Evolutionary conservation across 495 filamentous ascomycete genomes (phyloP).

Genomic region (Chaetomium cochliodes): DNA sequence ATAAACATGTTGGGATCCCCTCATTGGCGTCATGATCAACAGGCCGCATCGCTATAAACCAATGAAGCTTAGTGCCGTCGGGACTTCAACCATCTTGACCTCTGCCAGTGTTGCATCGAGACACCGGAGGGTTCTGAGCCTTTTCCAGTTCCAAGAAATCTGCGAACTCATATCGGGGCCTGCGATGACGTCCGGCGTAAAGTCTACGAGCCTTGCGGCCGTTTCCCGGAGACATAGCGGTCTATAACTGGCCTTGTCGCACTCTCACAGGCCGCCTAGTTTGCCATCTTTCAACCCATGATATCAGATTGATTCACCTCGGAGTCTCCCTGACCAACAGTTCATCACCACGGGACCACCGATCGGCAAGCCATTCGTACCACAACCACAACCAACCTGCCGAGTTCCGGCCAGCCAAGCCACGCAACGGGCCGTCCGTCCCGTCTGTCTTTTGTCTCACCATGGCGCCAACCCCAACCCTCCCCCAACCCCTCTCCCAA

Average conservation of each 20-base stretch:
- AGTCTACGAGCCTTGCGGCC: no score
- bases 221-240: background rate
- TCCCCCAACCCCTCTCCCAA: slow-evolving; percentile 12
- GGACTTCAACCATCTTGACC: background rate
- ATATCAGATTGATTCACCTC: background rate
- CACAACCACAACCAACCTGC: background rate
- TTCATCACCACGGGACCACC: background rate
- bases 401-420: background rate
- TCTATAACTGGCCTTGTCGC: slow-evolving; percentile 1
- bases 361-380: background rate
- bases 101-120: background rate
- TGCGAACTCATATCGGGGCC: background rate
- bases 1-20: background rate
- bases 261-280: background rate
- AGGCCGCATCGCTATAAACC: background rate
- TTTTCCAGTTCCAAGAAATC: slow-evolving; percentile 7
- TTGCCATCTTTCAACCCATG: background rate
- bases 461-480: slow-evolving; percentile 31
- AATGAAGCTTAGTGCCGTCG: background rate
- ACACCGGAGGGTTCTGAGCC: no score
- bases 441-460: background rate
- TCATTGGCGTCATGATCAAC: slow-evolving; percentile 17
- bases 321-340: background rate
- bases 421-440: background rate
- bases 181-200: slow-evolving; percentile 5